phyloP scores from a whole-genome alignment of 2,329 filamentous ascomycete species.

The Colletotrichum falcatum region DNA sequence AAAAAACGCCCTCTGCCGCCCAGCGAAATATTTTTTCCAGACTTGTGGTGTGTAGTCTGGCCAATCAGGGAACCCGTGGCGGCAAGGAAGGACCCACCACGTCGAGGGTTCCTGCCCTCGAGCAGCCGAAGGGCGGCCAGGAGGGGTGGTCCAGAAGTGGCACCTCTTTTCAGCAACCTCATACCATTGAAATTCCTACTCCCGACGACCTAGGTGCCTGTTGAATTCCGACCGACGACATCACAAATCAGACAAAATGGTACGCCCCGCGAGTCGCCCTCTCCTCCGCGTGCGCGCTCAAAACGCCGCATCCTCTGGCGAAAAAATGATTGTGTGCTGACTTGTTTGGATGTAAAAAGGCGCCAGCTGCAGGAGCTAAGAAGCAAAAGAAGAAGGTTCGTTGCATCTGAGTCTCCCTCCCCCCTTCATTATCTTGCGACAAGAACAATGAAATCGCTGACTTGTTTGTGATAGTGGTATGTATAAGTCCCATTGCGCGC shows the following conservation, averaged over 20 bases:
- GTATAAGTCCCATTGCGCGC: conserved; percentile 35
- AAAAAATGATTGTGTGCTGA: conserved; percentile 24
- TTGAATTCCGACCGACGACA: conserved; percentile 39
- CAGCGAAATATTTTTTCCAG: conserved; percentile 49
- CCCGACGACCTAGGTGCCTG: conserved; percentile 37
- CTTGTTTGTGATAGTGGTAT: conserved; percentile 49
- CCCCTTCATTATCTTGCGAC: background rate
- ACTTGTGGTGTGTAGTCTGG: conserved; percentile 49
- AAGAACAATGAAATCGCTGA: conserved; percentile 24
- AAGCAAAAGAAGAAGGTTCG: conserved; percentile 62
- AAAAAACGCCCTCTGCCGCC: conserved; percentile 22
- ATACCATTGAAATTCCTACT: conserved; percentile 36
- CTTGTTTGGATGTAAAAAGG: conserved; percentile 44
- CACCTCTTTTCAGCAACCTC: conserved; percentile 28
- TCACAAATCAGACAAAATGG: conserved; percentile 42
- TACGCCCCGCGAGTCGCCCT: conserved; percentile 25
- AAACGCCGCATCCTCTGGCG: background rate
- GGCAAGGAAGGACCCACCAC: conserved; percentile 47
- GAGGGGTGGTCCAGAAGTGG: conserved; percentile 35
- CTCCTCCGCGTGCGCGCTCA: conserved; percentile 1
- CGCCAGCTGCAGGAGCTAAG: conserved; percentile 61
- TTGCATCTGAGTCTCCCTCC: conserved; percentile 1
- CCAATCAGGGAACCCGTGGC: conserved; percentile 52
- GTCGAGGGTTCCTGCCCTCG: conserved; percentile 57
- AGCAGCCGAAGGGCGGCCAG: conserved; percentile 30